Percentiles rank a stretch among this genome's conserved stretches.
phyloP scores from a whole-genome alignment of 495 filamentous ascomycete species.

The Extremus antarcticus region DNA sequence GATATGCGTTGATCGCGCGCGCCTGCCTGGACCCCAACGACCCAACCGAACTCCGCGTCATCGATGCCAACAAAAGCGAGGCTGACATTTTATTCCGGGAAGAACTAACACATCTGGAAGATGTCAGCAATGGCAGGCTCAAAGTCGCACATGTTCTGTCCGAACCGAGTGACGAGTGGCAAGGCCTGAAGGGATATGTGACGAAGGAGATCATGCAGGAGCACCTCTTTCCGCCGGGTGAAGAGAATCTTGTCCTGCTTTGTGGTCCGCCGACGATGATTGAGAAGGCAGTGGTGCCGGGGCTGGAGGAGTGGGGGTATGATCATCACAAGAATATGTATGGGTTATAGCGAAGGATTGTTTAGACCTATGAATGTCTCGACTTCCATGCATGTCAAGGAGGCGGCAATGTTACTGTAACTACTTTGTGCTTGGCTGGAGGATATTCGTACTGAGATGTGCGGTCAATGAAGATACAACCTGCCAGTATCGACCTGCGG shows the following conservation, averaged over 20 bases:
- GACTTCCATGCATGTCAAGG: too few species aligned
- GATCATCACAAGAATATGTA: neutral
- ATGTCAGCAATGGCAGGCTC: slow-evolving; percentile 19
- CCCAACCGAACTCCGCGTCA: slow-evolving; percentile 20
- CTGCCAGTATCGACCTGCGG: too few species aligned
- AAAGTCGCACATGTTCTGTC: slow-evolving; percentile 25
- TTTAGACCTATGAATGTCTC: too few species aligned
- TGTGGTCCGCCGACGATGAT: slow-evolving; percentile 29
- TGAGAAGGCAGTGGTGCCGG: slow-evolving; percentile 26
- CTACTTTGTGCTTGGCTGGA: too few species aligned
- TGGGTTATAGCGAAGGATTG: neutral
- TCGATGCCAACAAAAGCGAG: slow-evolving; percentile 32
- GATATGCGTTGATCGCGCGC: slow-evolving; percentile 23
- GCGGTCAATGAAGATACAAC: too few species aligned
- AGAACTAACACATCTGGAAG: slow-evolving; percentile 18
- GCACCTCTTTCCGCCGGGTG: slow-evolving; percentile 22
- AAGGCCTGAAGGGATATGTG: slow-evolving; percentile 22
- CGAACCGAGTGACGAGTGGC: slow-evolving; percentile 21
- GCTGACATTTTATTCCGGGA: slow-evolving; percentile 27
- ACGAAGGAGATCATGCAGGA: slow-evolving; percentile 21
- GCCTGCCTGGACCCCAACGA: slow-evolving; percentile 16
- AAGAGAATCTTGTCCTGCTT: slow-evolving; percentile 18
- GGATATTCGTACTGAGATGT: too few species aligned
- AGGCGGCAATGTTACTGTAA: too few species aligned
- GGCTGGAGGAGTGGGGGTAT: slow-evolving; percentile 9